Evolutionary conservation across 257 asterid genomes (phyloP).

Genomic region (Knoxia roxburghii): DNA sequence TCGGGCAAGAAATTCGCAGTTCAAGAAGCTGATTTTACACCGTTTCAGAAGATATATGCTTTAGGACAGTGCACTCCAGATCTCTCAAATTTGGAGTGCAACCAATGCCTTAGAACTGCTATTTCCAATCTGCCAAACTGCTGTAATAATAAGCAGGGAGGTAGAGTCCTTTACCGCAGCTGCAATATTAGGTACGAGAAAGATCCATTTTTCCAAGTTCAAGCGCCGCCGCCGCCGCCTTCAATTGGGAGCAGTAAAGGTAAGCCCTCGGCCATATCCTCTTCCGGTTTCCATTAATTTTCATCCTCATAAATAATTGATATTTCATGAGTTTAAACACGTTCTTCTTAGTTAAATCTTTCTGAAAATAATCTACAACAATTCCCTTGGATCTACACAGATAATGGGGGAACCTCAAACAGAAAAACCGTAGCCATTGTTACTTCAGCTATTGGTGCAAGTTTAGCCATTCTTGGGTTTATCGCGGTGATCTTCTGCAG

Average conservation of each 20-base stretch:
- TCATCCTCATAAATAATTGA: too few species aligned
- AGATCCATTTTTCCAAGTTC: background rate
- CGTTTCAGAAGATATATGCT: background rate
- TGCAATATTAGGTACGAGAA: slow-evolving; percentile 13
- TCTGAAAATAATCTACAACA: background rate
- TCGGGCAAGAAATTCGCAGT: background rate
- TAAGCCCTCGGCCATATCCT: background rate
- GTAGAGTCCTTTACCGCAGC: slow-evolving; percentile 6
- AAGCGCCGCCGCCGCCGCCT: background rate
- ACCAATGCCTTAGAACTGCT: background rate
- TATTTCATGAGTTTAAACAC: too few species aligned
- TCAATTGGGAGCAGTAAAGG: background rate
- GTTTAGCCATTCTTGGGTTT: background rate
- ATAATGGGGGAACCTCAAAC: background rate
- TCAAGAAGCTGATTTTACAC: background rate
- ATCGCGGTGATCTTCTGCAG: background rate
- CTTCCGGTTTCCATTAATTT: too few species aligned
- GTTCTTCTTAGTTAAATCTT: too few species aligned
- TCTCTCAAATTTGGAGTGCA: slow-evolving; percentile 7
- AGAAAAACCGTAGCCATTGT: background rate
- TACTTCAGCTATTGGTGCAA: background rate
- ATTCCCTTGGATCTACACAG: background rate
- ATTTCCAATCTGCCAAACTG: background rate
- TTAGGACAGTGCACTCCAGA: slow-evolving; percentile 9
- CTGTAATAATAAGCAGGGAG: slow-evolving; percentile 10